Conservation (phyloP, 768 basidiomycete genomes). For the Suillus subluteus region DNA sequence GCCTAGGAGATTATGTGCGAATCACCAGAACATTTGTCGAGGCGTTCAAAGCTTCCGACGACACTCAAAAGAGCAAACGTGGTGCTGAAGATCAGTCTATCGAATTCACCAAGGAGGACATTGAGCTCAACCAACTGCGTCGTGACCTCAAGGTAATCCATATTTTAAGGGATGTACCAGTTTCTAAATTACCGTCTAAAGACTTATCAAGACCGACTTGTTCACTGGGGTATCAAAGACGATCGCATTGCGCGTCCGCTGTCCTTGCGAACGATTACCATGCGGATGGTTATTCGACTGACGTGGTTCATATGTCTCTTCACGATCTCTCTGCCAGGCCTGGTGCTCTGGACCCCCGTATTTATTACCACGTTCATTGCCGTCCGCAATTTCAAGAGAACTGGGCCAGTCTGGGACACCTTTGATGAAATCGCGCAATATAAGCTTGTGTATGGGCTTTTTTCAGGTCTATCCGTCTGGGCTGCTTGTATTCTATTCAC, state of each 20-base stretch:
- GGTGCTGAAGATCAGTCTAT: slow-evolving; percentile 28
- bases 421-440: slow-evolving; percentile 92
- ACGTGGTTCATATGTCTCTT: slow-evolving; percentile 66
- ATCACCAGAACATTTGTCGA: slow-evolving; percentile 77
- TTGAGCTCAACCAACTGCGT: slow-evolving; percentile 40
- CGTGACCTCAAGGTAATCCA: slow-evolving; percentile 62
- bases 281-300: slow-evolving; percentile 68
- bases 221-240: slow-evolving; percentile 75
- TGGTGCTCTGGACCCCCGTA: slow-evolving; percentile 82
- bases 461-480: slow-evolving; percentile 77
- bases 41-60: slow-evolving; percentile 59
- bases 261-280: slow-evolving; percentile 53
- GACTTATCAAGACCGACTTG: slow-evolving; percentile 77
- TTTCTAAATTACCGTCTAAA: slow-evolving; percentile 29
- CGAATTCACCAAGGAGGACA: slow-evolving; percentile 28
- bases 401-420: slow-evolving; percentile 82
- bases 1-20: slow-evolving; percentile 82
- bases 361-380: slow-evolving; percentile 72
- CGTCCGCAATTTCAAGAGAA: slow-evolving; percentile 77
- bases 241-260: slow-evolving; percentile 79
- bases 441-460: slow-evolving; percentile 82
- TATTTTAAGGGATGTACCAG: background rate
- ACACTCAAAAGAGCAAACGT: slow-evolving; percentile 26
- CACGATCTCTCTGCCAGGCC: slow-evolving; percentile 71
- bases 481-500: slow-evolving; percentile 54